Percentiles rank a stretch among this genome's conserved stretches.
Evolutionary conservation across 2,329 filamentous ascomycete species (phyloP).

Genomic region (Trichoderma sp.): DNA sequence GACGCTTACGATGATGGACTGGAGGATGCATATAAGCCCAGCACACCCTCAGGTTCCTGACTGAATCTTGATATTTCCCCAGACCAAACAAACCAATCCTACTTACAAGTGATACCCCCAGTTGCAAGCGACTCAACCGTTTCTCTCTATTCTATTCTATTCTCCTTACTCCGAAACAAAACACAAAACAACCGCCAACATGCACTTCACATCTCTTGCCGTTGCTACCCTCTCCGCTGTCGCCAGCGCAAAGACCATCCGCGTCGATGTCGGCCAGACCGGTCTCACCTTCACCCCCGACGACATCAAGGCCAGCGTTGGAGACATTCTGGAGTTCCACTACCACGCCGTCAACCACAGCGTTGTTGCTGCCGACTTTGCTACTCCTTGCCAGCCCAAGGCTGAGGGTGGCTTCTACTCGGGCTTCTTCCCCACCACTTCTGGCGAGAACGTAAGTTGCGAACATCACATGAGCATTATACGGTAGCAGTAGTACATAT

Average conservation of each 20-base stretch:
- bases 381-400: slow-evolving; percentile 45
- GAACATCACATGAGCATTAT: too few species aligned
- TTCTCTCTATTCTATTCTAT: neutral
- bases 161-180: neutral
- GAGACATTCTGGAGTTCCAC: slow-evolving; percentile 49
- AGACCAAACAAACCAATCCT: neutral
- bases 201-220: slow-evolving; percentile 21
- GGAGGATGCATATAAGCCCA: slow-evolving; percentile 9
- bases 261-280: slow-evolving; percentile 43
- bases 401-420: slow-evolving; percentile 23
- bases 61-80: neutral
- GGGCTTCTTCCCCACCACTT: neutral
- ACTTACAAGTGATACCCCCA: slow-evolving; percentile 4
- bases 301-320: slow-evolving; percentile 42
- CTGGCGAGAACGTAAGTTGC: slow-evolving; percentile 7
- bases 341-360: slow-evolving; percentile 48
- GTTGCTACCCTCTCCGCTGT: slow-evolving; percentile 20
- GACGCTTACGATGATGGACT: neutral
- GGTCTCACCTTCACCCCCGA: slow-evolving; percentile 41
- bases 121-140: neutral
- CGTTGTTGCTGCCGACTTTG: slow-evolving; percentile 45
- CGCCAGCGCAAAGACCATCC: slow-evolving; percentile 28
- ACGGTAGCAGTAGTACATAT: neutral
- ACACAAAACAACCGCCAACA: slow-evolving; percentile 9
- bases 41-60: neutral